Evolutionary conservation across 768 basidiomycete species (phyloP).

Genomic region (Sarcodon aspratus): DNA sequence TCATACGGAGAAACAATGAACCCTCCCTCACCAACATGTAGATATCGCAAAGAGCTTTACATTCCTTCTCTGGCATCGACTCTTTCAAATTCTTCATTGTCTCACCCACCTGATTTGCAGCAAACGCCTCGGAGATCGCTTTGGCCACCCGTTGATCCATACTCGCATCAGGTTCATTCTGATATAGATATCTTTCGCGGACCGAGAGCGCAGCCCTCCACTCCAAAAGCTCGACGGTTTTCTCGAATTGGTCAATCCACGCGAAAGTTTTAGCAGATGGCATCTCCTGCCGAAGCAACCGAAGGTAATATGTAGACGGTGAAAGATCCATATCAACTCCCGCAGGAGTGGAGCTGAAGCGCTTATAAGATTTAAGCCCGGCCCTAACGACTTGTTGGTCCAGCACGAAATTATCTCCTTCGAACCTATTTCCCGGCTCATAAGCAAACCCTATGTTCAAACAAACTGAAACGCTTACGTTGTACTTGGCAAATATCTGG

Average conservation of each 20-base stretch:
- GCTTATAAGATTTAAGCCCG: constrained; percentile 47
- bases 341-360: constrained; percentile 16
- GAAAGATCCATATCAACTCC: constrained; percentile 29
- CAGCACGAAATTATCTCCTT: constrained; percentile 73
- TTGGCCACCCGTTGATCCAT: too few species aligned
- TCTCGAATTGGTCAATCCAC: constrained; percentile 26
- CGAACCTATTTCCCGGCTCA: too few species aligned
- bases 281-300: constrained; percentile 24
- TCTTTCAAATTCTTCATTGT: too few species aligned
- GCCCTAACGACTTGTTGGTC: constrained; percentile 66
- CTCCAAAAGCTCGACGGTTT: constrained; percentile 40
- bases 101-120: too few species aligned
- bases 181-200: constrained; percentile 23
- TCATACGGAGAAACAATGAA: too few species aligned
- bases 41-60: too few species aligned
- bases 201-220: constrained; percentile 57
- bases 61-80: too few species aligned
- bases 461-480: too few species aligned
- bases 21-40: too few species aligned
- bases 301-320: constrained; percentile 44
- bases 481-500: too few species aligned
- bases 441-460: too few species aligned
- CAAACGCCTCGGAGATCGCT: too few species aligned
- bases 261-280: constrained; percentile 4
- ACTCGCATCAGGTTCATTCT: constrained; percentile 36